Base-by-base conservation (phyloP, 2,329 filamentous ascomycete species). In the Saccharata proteae region DNA sequence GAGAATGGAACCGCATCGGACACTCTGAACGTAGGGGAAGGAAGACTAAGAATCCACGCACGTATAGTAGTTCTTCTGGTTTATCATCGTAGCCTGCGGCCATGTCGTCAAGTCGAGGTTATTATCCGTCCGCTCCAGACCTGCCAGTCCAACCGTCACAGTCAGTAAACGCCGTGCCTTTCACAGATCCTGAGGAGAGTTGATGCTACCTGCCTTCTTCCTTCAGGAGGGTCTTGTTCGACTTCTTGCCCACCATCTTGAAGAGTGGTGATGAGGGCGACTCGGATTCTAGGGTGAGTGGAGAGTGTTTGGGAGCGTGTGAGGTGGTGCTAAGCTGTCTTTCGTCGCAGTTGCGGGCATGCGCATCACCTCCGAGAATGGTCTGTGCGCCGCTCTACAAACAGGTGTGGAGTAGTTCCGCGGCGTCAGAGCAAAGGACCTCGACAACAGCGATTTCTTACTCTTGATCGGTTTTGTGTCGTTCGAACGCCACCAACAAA, bases 61-160 rank as follows among this genome's bases (percentile, higher is more conserved):
- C 83, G 86, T 93, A 57, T 94, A 94, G 59, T 98, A 98, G 58
- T 98, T 98, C 65, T 98, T 98, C 58, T 98, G 90, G 54, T 98
- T 98, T 59, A 98, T 98, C 47, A 90, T 83, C 25, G 74, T 70
- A 36, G 93, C 77, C 50, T 90, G 80, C 7, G 90, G 88, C 88
- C 90, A 98, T 55, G 71, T 92, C 28, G 85, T 82, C 51, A 90
- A 74, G 52, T 86, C 90, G 79, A 98, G 88, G 61, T 88, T 86
- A 72, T 98, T 98, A 65, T 98, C 90, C 38, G 90, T 96, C 52
- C 88, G 74, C 62, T 93, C 84, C 42, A 98, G 75, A 43, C 90
- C 88, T 94, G 53, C 15, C 26, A 47, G 16, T 46, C 35, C 42
- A 64, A 29, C 14, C 62, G 62, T 52, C 27, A 22, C 12, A 26